Conservation (phyloP, 106 monocot genomes). For the Dioscorea dumetorum region DNA sequence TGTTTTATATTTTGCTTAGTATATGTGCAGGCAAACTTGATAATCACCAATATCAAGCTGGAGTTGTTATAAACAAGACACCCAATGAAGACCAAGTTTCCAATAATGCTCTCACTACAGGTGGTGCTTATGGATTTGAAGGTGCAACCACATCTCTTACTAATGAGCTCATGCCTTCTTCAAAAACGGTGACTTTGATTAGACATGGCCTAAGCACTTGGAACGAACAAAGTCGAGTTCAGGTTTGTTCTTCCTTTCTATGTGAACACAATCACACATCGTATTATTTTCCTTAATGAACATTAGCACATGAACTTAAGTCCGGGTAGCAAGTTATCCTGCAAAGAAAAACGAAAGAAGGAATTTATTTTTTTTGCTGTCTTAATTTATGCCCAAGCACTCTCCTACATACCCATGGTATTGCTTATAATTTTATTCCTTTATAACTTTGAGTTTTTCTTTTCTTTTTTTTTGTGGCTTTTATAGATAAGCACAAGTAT, state of each 20-base stretch:
- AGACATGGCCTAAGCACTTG: slow-evolving; percentile 61
- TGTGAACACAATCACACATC: too few species aligned
- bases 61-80: slow-evolving; percentile 21
- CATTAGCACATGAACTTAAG: too few species aligned
- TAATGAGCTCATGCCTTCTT: slow-evolving; percentile 26
- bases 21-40: slow-evolving; percentile 20
- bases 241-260: slow-evolving; percentile 24
- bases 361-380: too few species aligned
- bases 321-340: too few species aligned
- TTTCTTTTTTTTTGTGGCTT: not conserved
- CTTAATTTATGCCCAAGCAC: too few species aligned
- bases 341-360: too few species aligned
- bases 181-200: slow-evolving; percentile 62
- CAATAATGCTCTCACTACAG: slow-evolving; percentile 34
- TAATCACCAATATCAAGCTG: slow-evolving; percentile 8
- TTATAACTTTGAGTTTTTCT: not conserved
- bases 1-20: too few species aligned
- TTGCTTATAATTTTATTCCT: too few species aligned
- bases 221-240: slow-evolving; percentile 64
- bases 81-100: slow-evolving; percentile 23
- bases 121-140: slow-evolving; percentile 63
- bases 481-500: too few species aligned
- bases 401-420: too few species aligned
- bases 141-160: slow-evolving; percentile 57
- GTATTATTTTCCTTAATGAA: too few species aligned